A percentile compares a stretch with the other conserved stretches of the same genome.
phyloP scores from a whole-genome alignment of 768 basidiomycete genomes.

The Cystobasidium tubakii region DNA sequence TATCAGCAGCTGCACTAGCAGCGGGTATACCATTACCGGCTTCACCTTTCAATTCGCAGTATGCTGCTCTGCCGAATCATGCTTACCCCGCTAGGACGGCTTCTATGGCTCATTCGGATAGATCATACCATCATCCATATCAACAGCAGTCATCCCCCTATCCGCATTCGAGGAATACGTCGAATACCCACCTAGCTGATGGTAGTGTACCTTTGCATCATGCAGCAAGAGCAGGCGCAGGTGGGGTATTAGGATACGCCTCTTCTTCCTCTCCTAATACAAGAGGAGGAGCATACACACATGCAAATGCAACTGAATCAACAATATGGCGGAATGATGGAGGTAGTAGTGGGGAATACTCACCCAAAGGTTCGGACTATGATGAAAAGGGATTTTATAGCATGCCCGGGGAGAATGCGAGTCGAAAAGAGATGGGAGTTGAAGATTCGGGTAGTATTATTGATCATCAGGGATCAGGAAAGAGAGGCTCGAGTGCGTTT shows the following conservation, averaged over 20 bases:
- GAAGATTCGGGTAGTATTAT: neutral
- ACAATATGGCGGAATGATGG: neutral
- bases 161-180: neutral
- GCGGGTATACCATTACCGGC: neutral
- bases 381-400: slow-evolving; percentile 2
- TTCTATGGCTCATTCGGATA: neutral
- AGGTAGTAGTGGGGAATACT: too few relatives aligned
- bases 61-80: neutral
- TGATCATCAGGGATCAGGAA: neutral
- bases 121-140: neutral
- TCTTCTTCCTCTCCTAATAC: neutral
- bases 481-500: neutral
- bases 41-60: neutral
- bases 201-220: neutral
- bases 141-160: neutral
- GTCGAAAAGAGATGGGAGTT: neutral
- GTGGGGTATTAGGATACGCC: neutral
- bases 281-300: neutral
- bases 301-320: neutral
- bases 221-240: neutral
- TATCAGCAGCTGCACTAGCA: neutral
- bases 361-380: neutral
- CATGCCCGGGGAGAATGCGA: neutral
- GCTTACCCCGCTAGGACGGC: neutral
- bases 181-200: neutral